Evolutionary conservation across 2,329 filamentous ascomycete genomes (phyloP), one percentile per base, ranked within the genome.

Genomic region (Colletotrichum sp.): DNA sequence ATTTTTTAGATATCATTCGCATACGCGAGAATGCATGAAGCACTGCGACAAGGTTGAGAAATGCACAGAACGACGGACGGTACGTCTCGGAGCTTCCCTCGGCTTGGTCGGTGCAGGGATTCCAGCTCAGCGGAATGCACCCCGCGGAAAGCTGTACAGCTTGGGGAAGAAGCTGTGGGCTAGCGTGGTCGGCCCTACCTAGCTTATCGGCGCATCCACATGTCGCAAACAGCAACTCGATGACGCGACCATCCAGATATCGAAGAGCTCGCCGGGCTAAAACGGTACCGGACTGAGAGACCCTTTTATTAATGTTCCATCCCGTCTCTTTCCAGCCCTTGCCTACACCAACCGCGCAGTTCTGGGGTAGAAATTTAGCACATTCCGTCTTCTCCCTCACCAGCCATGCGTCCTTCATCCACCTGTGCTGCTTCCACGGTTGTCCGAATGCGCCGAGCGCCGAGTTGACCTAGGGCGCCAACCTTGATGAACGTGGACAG

Each of bases 221-320:
- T 32, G 66, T 30, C 67, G 71, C 66, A 68, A 67, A 74, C 55
- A 64, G 76, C 71, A 74, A 77, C 73, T 70, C 73, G 32, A 73
- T 69, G 76, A 77, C 62, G 61, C 59, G 58, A 36, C 59, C 18
- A 36, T 36, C 24, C 16, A 32, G 26, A 67, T 38, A 52, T 71
- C 64, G 68, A 76, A 72, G 75, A 66, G 68, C 74, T 76, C 74
- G 61, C 65, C 64, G 52, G 16, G 59, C 61, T 74, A 59, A 36
- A 32, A 34, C 43, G 16, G 21, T 21, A 18, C 58, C 58, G 43
- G 38, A 66, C 59, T 52, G 52, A 34, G 48, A 32, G 34, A 26
- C 55, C 56, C 48, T 69, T 63, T 26, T 14, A 69, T 36, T 24
- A 21, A 34, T 28, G 48, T 36, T 64, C 43, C 43, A 56, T 64